phyloP scores from a whole-genome alignment of 306 rosid species.

The Ammopiptanthus mongolicus region DNA sequence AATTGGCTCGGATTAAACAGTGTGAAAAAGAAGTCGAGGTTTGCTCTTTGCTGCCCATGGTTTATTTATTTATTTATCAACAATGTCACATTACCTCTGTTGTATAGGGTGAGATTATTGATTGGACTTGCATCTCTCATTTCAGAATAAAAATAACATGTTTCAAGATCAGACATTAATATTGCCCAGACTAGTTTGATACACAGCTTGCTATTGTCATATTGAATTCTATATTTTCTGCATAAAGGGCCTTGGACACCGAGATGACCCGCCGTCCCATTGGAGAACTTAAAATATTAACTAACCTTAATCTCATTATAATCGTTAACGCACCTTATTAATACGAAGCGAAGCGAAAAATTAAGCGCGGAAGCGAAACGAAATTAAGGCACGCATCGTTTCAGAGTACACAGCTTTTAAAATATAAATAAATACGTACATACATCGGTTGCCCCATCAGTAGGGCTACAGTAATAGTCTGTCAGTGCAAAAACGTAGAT shows the following conservation, averaged over 20 bases:
- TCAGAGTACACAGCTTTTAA: no score
- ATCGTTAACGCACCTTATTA: no score
- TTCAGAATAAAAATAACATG: background rate
- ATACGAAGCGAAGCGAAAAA: no score
- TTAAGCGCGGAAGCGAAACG: no score
- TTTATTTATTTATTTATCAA: background rate
- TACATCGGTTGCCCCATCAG: no score
- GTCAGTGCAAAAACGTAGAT: no score
- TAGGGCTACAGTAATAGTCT: no score
- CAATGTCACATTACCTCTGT: background rate
- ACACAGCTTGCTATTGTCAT: background rate
- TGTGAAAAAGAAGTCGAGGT: conserved; percentile 65
- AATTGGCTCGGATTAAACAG: conserved; percentile 42
- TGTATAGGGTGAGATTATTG: background rate
- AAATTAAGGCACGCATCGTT: no score
- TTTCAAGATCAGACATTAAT: background rate
- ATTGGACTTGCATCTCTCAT: background rate
- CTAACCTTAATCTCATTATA: no score
- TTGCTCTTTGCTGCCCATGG: background rate
- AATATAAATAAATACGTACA: no score
- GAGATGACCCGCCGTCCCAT: no score
- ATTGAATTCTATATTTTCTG: conserved; percentile 6
- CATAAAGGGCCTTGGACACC: background rate
- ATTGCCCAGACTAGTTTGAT: background rate
- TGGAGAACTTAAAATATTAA: no score